phyloP scores from a whole-genome alignment of 257 asterid species.

The Solanum ossicruentum region DNA sequence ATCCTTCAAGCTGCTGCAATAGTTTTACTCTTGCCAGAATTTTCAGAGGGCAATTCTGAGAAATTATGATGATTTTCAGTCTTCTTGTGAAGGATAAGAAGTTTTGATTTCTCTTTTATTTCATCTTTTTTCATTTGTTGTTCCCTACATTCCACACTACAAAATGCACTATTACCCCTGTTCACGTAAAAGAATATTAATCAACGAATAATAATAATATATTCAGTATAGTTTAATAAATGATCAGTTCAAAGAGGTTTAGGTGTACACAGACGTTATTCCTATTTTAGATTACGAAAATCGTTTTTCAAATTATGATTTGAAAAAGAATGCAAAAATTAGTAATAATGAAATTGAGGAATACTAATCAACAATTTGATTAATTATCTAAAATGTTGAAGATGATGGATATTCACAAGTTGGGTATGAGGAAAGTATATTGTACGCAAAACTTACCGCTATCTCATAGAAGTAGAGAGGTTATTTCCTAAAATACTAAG shows the following conservation, averaged over 20 bases:
- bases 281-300: no score
- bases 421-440: no score
- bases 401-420: no score
- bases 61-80: conserved; percentile 5
- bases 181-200: not conserved
- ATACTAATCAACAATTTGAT: not conserved
- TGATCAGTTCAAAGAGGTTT: not conserved
- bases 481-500: no score
- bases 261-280: not conserved
- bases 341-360: not conserved
- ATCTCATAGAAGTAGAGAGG: no score
- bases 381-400: not conserved
- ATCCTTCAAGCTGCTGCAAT: conserved; percentile 13
- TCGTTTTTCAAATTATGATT: no score
- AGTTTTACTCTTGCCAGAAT: conserved; percentile 5
- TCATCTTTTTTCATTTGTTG: conserved; percentile 26
- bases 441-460: no score
- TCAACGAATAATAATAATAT: not conserved
- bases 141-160: conserved; percentile 40
- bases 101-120: conserved; percentile 5
- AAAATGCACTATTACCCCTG: conserved; percentile 39
- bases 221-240: not conserved
- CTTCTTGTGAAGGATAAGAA: not conserved
- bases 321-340: no score
- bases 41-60: conserved; percentile 4